Base-by-base conservation (phyloP, 768 basidiomycete species). In the Pleurotus ostreatus region DNA sequence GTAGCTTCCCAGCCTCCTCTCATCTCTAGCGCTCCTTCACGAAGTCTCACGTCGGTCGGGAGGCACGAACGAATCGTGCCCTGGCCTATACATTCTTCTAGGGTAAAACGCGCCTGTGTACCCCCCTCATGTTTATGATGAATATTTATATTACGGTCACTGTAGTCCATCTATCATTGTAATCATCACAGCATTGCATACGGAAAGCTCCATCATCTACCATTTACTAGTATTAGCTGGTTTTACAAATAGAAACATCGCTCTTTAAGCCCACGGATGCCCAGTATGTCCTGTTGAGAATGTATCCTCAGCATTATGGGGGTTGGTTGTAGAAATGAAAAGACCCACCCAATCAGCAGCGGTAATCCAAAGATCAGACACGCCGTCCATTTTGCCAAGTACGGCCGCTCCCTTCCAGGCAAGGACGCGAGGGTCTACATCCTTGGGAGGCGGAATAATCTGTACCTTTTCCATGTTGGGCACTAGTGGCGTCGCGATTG, bases 391-490 rank as follows among this genome's bases (percentile, higher is more conserved):
- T 71, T 92, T 92, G 23, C 88, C 91, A 41, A 98, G 82, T 11
- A 95, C 92, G 6, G 88, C 83, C 5, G 88, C 93, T 8, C 97
- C 97, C 69, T 98, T 98, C 97, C 97, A 99, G 13, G 85, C 86
- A 30, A 98, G 80, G 38, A 93, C 85, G 22, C 85, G 81, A 4
- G 92, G 93, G 70, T 98, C 94, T 44, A 98, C 83, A 58, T 94
- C 92, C 67, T 94, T 89, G 1, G 95, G 94, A 2, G 94, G 89
- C n/a, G 94, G 92, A 46, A 98, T 89, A 57, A 97, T 91, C 61
- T 88, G 85, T 5, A 96, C 89, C 63, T 89, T 90, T 65, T 90
- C 88, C 84, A 94, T 92, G 65, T 85, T 86, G 13, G 82, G 80
- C 13, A 92, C 86, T 41, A 95, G 70, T 4, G 91, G 89, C 7